Base-by-base conservation (phyloP, 1,284 basidiomycete species). In the Paramarasmius palmivorus region DNA sequence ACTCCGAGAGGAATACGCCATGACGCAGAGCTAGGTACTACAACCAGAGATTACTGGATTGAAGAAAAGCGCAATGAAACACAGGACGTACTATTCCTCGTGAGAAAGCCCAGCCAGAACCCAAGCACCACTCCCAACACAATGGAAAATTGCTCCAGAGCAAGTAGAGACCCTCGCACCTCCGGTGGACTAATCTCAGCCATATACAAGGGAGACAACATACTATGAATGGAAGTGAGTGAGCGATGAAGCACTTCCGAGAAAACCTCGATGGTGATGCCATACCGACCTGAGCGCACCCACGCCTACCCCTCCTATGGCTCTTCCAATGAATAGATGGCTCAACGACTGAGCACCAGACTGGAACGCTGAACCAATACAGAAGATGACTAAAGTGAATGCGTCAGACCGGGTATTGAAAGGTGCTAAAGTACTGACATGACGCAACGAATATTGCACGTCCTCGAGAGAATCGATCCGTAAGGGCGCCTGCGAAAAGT, bases 171-270 rank as follows among this genome's bases (percentile, higher is more conserved):
- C 4, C 90, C 90, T n/a, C 91, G 79, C 0, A 89, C 77, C 68
- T 92, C 90, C 0, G 90, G 88, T 14, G 90, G 81, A 57, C 84
- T 85, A 41, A 93, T 90, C 68, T 93, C 90, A 1, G 89, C 85
- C 76, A 92, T 91, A 68, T 92, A 93, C 5, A 93, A 70, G 0
- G 88, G 88, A 0, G 84, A 83, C 14, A 92, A 75, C 83, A 89
- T 91, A 61, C 87, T 90, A 36, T 5, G 35, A n/a, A n/a, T n/a
- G n/a, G n/a, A n/a, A n/a, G n/a, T n/a, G n/a, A 54, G 55, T 50
- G 46, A 47, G 8, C n/a, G 36, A 52, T 38, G 10, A 53, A 39
- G 8, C 44, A n/a, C 8, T 9, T 19, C 7, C 29, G 12, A 19
- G 38, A n/a, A 37, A 34, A 39, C 15, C 19, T 9, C 36, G 20